phyloP scores from a whole-genome alignment of 768 basidiomycete genomes.

The Suillus occidentalis region DNA sequence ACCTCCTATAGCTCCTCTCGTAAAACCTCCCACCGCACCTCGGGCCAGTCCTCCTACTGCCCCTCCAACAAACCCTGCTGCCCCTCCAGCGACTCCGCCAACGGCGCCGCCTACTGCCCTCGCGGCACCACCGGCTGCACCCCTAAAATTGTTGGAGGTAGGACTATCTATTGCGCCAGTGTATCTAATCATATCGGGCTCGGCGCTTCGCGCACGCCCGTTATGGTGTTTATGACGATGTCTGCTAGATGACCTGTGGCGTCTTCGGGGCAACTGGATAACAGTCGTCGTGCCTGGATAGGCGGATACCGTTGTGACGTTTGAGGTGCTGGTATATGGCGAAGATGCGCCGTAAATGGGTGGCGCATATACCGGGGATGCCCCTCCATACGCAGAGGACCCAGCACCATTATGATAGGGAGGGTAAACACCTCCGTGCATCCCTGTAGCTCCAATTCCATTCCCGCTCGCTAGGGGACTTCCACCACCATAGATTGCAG shows the following conservation, averaged over 20 bases:
- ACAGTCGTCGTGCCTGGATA: conserved; percentile 9
- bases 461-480: background rate
- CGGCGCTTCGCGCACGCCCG: conserved; percentile 8
- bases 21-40: conserved; percentile 6
- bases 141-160: background rate
- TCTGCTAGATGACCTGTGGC: background rate
- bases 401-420: background rate
- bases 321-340: background rate
- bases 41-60: conserved; percentile 6
- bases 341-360: background rate
- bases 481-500: background rate
- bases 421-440: background rate
- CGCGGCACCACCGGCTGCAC: conserved; percentile 4
- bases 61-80: conserved; percentile 7
- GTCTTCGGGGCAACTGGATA: conserved; percentile 10
- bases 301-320: background rate
- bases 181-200: conserved; percentile 1
- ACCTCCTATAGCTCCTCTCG: background rate
- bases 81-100: conserved; percentile 4
- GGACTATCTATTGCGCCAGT: background rate
- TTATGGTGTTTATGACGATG: background rate
- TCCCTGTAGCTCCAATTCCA: background rate
- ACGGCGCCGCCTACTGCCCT: background rate
- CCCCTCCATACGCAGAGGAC: background rate
- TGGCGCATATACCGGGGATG: background rate